Base-by-base conservation (phyloP, 176 grass and related monocot genomes). In the Carex cristatella region DNA sequence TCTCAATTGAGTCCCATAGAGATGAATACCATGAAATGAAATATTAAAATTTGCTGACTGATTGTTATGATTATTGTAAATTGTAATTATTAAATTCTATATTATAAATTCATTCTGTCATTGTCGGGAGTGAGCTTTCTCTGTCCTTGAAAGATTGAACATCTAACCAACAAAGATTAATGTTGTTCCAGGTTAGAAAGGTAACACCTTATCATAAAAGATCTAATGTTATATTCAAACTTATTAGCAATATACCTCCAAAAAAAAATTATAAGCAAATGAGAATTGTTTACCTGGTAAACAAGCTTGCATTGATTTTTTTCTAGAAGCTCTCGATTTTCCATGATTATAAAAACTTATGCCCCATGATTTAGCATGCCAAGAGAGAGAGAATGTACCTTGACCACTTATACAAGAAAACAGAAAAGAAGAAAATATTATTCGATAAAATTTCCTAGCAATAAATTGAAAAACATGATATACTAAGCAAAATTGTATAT, bases 1-100 rank as follows among this genome's bases (percentile, higher is more conserved):
- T 91, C 53, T 15, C 63, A 31, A 87, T 86, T 12, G 53, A 64
- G 73, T 88, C 89, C 73, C 84, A 80, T 4, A 18, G n/a, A 60
- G 11, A 51, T 90, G 89, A 78, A 86, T 85, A 66, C 14, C 7
- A 86, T 74, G 5, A 40, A 40, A 40, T 40, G 38, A 80, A 35
- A 65, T 2, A 75, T 31, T 32, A 74, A 18, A 74, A 48, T 72
- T 35, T 73, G 42, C 3, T 7, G 18, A 75, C 32, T 55, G 23
- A 55, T 16, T 57, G 51, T n/a, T n/a, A 31, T 75, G 64, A 80
- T 44, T 83, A 32, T 64, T 57, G 28, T 4, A 23, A 79, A 32
- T 64, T 57, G 28, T 4, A 23, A 79, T 3, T 69, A 9, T 67
- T 42, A 84, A 33, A 84, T 53, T 7, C 33, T 12, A 57, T 37